A percentile compares a stretch with the other conserved stretches of the same genome.
These are phyloP conservation scores for Mangifera indica DNA, from an alignment of 345 rosid genomes.

Conservation along the genomic window DNA sequence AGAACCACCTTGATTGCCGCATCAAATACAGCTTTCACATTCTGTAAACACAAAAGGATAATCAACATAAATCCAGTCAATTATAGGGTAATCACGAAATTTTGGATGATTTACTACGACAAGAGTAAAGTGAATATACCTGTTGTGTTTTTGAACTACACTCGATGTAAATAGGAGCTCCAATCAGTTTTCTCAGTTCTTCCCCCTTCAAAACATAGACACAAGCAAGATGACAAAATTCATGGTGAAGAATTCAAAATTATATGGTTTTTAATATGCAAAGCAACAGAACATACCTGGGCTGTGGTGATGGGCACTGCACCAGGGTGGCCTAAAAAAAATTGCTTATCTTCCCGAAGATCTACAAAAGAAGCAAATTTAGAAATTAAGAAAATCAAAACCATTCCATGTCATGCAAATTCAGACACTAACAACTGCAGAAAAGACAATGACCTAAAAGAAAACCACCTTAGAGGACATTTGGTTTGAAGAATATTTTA, in stretches of 20 bases:
- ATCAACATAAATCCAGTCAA: constrained; percentile 9
- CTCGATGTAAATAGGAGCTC: constrained; percentile 75
- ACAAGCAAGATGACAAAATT: neutral
- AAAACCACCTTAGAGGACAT: too few species aligned
- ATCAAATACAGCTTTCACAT: constrained; percentile 84
- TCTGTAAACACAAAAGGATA: constrained; percentile 42
- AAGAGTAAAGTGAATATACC: constrained; percentile 33
- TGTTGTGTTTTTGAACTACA: constrained; percentile 90
- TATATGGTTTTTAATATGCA: neutral
- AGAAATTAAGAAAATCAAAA: neutral
- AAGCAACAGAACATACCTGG: constrained; percentile 47
- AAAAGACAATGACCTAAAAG: neutral
- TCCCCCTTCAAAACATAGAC: constrained; percentile 52
- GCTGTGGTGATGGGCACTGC: constrained; percentile 67
- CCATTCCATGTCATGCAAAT: neutral
- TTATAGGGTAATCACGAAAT: neutral
- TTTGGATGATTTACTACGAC: neutral
- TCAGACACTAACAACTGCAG: neutral
- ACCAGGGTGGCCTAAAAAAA: constrained; percentile 68
- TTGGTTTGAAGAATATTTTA: too few species aligned
- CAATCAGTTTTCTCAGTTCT: constrained; percentile 69
- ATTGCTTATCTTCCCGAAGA: constrained; percentile 79
- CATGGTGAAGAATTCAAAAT: neutral
- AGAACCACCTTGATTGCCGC: constrained; percentile 86
- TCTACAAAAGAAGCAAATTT: constrained; percentile 41